Percentiles rank a stretch among this genome's conserved stretches.
Conservation (phyloP, 139 green algal species). For the Chlorella sp. region DNA sequence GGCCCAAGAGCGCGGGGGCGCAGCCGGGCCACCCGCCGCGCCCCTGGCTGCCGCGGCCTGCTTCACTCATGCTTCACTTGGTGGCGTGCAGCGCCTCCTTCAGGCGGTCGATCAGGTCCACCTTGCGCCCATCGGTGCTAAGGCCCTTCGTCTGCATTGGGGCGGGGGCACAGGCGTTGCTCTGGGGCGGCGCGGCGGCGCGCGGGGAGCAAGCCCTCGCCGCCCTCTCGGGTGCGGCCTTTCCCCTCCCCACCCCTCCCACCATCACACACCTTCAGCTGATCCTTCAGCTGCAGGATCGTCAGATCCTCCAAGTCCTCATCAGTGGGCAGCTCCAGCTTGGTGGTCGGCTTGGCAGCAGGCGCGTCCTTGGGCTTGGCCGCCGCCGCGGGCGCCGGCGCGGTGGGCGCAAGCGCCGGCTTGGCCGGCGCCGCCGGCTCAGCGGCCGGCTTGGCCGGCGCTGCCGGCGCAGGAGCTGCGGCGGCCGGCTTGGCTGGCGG, state of each 20-base stretch:
- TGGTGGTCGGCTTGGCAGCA: not conserved
- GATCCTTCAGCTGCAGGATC: not conserved
- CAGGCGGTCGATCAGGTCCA: slow-evolving; percentile 15
- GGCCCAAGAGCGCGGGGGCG: no score
- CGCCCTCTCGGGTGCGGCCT: no score
- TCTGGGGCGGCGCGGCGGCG: no score
- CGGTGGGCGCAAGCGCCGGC: not conserved
- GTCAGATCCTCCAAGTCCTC: not conserved
- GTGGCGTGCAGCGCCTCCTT: not conserved
- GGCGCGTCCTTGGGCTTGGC: not conserved
- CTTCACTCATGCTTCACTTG: no score
- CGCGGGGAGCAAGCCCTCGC: no score
- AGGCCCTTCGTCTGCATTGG: not conserved
- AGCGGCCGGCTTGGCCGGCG: not conserved
- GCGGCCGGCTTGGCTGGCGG: not conserved
- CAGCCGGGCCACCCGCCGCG: no score
- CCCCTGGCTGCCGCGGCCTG: no score
- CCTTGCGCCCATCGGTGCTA: slow-evolving; percentile 14
- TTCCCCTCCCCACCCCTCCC: no score
- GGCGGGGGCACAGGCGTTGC: not conserved
- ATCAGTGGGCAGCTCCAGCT: not conserved
- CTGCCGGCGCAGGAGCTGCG: not conserved
- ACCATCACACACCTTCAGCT: slow-evolving; percentile 5
- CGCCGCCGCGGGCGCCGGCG: not conserved
- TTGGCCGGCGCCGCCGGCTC: not conserved